Evolutionary conservation across 1,139 yeast genomes (phyloP), one percentile per base, ranked within the genome.

Genomic region (Suhomyces bolitotheri): DNA sequence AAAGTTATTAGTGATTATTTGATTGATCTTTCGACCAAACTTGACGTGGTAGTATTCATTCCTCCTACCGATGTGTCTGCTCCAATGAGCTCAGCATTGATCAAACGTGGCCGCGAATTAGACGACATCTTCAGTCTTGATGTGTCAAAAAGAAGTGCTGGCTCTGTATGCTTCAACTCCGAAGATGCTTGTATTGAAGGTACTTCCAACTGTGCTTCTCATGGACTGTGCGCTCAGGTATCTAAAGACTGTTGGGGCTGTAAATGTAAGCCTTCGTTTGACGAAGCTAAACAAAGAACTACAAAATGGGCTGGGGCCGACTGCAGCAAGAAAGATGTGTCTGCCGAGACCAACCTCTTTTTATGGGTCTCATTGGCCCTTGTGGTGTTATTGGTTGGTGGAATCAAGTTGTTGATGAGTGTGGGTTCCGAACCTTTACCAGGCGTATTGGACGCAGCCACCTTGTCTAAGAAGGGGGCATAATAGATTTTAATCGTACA

Each of bases 241-340:
- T 62, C 62, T 16, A 37, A 51, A 16, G 60, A 58, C 25, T 73
- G 79, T 52, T 82, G 76, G 74, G 62, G 69, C 27, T 83, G 92
- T 62, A 62, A 65, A 29, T 82, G 90, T 58, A 55, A 69, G 16
- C 58, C 84, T 11, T 68, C 80, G 13, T 64, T 58, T 43, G 66
- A 78, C 54, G 56, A 66, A 46, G 61, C 64, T 30, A 60, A 59
- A 23, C 62, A 67, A 36, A 67, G 67, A 44, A 81, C 88, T 19
- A 78, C 82, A 28, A 60, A 64, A 43, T 83, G 88, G 87, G 73
- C 80, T 3, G 92, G 92, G 21, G 58, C 51, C 39, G 78, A 79
- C 43, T 83, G 92, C 58, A 67, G 74, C 47, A 81, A 82, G 68
- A 71, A 68, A 51, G 89, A 84, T 50, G 71, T 82, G 40, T 71